Evolutionary conservation across 1,284 basidiomycete genomes (phyloP), one percentile per base, ranked within the genome.

Genomic region (Pascua sp.): DNA sequence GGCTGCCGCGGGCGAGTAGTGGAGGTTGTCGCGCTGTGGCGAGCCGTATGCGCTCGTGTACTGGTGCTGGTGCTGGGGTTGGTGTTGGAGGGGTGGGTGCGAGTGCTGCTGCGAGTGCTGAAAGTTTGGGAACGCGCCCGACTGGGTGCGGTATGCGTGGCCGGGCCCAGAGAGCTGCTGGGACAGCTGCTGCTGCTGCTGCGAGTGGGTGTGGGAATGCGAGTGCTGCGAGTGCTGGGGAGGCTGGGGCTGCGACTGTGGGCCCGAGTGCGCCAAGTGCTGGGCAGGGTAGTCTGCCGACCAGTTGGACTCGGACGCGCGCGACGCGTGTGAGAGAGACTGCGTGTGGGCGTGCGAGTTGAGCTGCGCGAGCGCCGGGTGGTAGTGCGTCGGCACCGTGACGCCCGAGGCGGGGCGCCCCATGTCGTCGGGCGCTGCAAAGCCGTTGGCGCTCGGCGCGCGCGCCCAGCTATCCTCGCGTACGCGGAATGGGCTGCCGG

Each of bases 321-420:
- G 24, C 24, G 24, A 32, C 7, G 24, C 24, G 12, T 17, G 9
- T n/a, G 51, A 52, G 43, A 46, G 51, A 37, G 51, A 36, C 15
- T 44, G 43, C 36, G 47, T 7, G n/a, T 40, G 37, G 15, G 42
- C 47, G 43, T 52, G 57, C 46, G 55, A 49, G 52, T 62, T 62
- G 39, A 62, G 55, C 46, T 62, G 60, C 12, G 55, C 60, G 11
- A 62, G 57, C n/a, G 60, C 60, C 4, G 60, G 60, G 49, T 62
- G 60, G 55, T 52, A 53, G 43, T 58, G 55, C 41, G 47, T 54
- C 11, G 55, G 53, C 2, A 51, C 59, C 9, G 24, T 32, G 24
- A 32, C 24, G 24, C 24, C 24, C 24, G 24, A 32, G 24, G 24
- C 24, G 4, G 55, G 49, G 16, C 53, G 57, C n/a, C n/a, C n/a